A percentile compares a stretch with the other conserved stretches of the same genome.
phyloP scores from a whole-genome alignment of 192 early-diverging fungal genomes.

The Geosiphon pyriformis region DNA sequence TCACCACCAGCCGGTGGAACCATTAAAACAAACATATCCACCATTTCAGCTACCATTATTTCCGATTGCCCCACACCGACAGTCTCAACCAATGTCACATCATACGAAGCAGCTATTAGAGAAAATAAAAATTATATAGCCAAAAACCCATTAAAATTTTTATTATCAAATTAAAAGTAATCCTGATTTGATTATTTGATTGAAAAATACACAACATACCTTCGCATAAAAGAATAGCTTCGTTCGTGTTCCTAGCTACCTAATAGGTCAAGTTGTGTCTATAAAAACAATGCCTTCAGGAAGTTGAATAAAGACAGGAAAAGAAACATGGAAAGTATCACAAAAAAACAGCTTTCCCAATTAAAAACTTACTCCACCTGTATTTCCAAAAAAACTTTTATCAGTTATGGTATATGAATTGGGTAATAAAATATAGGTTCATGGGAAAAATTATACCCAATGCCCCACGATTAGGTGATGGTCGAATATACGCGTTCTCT shows the following conservation, averaged over 20 bases:
- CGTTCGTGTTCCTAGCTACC: constrained; percentile 77
- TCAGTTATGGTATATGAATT: background rate
- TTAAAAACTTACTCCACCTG: constrained; percentile 36
- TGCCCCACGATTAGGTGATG: constrained; percentile 69
- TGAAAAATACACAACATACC: constrained; percentile 34
- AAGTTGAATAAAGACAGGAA: background rate
- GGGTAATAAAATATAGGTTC: background rate
- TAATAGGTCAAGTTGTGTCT: constrained; percentile 14
- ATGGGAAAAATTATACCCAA: constrained; percentile 46
- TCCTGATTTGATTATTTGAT: background rate
- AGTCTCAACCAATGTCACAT: constrained; percentile 76
- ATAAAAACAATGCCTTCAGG: background rate
- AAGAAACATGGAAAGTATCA: background rate
- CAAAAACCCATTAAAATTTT: background rate
- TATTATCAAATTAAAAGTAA: no score
- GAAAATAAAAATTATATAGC: background rate
- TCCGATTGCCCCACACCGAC: constrained; percentile 86
- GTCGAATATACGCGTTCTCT: constrained; percentile 65
- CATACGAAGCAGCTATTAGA: constrained; percentile 63
- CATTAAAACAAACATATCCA: constrained; percentile 78
- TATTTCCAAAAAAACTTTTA: constrained; percentile 1
- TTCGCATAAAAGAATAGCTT: constrained; percentile 75
- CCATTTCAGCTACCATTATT: constrained; percentile 83
- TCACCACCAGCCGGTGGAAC: constrained; percentile 80
- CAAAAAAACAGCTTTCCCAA: background rate